Evolutionary conservation across 805 yeast genomes (phyloP).

Genomic region (Wickerhamomyces rabaulensis): DNA sequence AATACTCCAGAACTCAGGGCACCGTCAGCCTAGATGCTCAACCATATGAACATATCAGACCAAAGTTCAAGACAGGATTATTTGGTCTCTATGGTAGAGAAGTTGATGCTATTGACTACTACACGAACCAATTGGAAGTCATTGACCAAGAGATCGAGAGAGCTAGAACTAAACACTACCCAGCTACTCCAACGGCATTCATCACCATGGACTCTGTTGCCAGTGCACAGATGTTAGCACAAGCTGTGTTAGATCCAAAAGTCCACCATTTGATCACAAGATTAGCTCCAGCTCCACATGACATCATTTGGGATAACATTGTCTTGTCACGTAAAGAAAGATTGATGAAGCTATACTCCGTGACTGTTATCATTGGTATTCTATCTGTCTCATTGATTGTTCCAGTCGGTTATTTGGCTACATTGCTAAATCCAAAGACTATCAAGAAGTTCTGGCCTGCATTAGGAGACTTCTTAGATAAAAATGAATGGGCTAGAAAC

Average conservation of each 20-base stretch:
- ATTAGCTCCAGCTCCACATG: conserved; percentile 95
- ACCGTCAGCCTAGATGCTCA: conserved; percentile 13
- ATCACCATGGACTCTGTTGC: conserved; percentile 94
- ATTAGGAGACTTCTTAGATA: conserved; percentile 48
- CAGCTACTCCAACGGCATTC: conserved; percentile 87
- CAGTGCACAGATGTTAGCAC: conserved; percentile 94
- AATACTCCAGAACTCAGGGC: conserved; percentile 16
- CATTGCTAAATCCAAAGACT: conserved; percentile 72
- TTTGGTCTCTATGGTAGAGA: conserved; percentile 53
- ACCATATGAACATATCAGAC: conserved; percentile 27
- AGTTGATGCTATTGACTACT: conserved; percentile 79
- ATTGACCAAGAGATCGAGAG: conserved; percentile 68
- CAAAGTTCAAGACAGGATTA: conserved; percentile 49
- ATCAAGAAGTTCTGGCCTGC: conserved; percentile 82
- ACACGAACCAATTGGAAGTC: conserved; percentile 56
- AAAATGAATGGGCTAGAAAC: conserved; percentile 62
- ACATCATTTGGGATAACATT: conserved; percentile 86
- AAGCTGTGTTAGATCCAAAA: conserved; percentile 87
- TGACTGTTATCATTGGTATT: conserved; percentile 34
- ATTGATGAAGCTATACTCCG: conserved; percentile 43
- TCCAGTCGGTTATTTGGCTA: conserved; percentile 83
- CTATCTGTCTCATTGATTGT: conserved; percentile 69
- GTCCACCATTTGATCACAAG: conserved; percentile 77
- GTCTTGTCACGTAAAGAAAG: conserved; percentile 72
- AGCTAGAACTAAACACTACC: conserved; percentile 65